Evolutionary conservation across 805 yeast species (phyloP).

Genomic region (Teunomyces stri): DNA sequence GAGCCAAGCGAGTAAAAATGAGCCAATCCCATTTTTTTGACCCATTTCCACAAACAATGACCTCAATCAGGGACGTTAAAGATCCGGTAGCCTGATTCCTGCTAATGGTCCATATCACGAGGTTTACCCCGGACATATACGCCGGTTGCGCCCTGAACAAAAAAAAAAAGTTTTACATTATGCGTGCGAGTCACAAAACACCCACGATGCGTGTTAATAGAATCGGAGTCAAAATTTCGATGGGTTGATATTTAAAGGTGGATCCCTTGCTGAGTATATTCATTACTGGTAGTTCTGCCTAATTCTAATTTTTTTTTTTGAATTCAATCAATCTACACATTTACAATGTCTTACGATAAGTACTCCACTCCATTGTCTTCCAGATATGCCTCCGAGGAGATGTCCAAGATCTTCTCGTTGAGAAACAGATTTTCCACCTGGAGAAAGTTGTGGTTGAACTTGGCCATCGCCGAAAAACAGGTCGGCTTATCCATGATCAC

Average conservation of each 20-base stretch:
- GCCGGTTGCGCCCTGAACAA: neutral
- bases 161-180: neutral
- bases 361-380: slow-evolving; percentile 93
- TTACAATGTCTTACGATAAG: slow-evolving; percentile 53
- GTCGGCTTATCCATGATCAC: slow-evolving; percentile 82
- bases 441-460: slow-evolving; percentile 95
- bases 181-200: slow-evolving; percentile 3
- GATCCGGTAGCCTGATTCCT: too few relatives aligned
- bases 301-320: neutral
- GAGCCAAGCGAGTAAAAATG: neutral
- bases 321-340: neutral
- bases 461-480: slow-evolving; percentile 94
- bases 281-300: neutral
- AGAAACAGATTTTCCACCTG: slow-evolving; percentile 96
- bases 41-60: too few relatives aligned
- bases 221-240: slow-evolving; percentile 1
- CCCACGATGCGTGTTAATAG: slow-evolving; percentile 1
- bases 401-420: slow-evolving; percentile 88
- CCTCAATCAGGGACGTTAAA: too few relatives aligned
- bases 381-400: slow-evolving; percentile 96
- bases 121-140: neutral
- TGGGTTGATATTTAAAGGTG: neutral
- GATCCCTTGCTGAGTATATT: neutral
- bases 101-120: too few relatives aligned
- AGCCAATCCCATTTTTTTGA: too few relatives aligned